Evolutionary conservation across 164 flowering plant species (phyloP).

Genomic region (Piper longum): DNA sequence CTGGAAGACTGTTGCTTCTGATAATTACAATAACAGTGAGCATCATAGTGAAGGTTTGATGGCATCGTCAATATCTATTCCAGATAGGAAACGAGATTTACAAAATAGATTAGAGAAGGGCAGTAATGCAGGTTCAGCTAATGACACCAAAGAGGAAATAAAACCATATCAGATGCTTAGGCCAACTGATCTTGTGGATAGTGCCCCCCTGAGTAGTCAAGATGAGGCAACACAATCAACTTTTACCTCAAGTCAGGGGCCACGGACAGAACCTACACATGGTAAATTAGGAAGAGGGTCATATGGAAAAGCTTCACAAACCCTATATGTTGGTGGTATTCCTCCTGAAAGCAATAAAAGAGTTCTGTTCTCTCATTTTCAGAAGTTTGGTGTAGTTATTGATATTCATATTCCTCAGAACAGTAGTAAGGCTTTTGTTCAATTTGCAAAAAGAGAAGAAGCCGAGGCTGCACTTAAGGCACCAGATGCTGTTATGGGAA

Average conservation of each 20-base stretch:
- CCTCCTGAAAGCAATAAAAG: conserved; percentile 61
- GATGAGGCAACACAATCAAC: conserved; percentile 21
- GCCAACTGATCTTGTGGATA: conserved; percentile 12
- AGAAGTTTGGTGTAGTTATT: conserved; percentile 75
- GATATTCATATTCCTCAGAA: conserved; percentile 67
- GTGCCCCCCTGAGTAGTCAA: conserved; percentile 27
- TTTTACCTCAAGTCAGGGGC: conserved; percentile 17
- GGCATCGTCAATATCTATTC: conserved; percentile 36
- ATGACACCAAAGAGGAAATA: conserved; percentile 19
- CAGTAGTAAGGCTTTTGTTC: conserved; percentile 78
- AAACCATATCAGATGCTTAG: conserved; percentile 25
- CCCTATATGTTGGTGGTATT: conserved; percentile 73
- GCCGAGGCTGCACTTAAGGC: conserved; percentile 90
- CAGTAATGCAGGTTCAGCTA: conserved; percentile 20
- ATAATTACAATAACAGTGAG: conserved; percentile 28
- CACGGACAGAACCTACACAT: conserved; percentile 19
- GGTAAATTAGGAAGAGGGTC: conserved; percentile 26
- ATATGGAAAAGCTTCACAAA: conserved; percentile 54
- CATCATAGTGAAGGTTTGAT: conserved; percentile 16
- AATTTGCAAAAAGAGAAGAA: conserved; percentile 86
- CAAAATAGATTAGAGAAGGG: conserved; percentile 26
- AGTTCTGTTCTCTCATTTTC: conserved; percentile 83
- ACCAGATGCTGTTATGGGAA: conserved; percentile 99
- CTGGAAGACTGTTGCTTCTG: conserved; percentile 33
- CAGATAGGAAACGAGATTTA: conserved; percentile 47